These are phyloP conservation scores for Candida albicans DNA, from an alignment of 1,139 yeast genomes.

Conservation along the genomic window DNA sequence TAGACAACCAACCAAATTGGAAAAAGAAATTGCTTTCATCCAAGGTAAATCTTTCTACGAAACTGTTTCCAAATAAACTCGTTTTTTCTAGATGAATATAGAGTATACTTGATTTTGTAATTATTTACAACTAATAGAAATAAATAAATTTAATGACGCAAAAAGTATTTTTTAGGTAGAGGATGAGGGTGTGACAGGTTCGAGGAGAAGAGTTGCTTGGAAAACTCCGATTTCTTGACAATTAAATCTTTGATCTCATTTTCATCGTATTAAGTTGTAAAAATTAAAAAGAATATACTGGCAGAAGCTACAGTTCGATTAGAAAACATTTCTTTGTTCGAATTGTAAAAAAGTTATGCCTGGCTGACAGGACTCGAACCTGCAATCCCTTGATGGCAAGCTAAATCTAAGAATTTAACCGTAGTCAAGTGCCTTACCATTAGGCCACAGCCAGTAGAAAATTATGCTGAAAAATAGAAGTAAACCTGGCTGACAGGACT, in stretches of 20 bases:
- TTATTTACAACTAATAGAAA: not conserved
- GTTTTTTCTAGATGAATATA: not conserved
- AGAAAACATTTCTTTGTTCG: not conserved
- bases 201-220: no score
- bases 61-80: not conserved
- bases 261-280: no score
- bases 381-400: conserved; percentile 14
- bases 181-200: no score
- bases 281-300: not conserved
- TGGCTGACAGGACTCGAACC: conserved; percentile 17
- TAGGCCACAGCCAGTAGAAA: conserved; percentile 13
- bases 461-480: not conserved
- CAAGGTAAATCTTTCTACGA: conserved; percentile 57
- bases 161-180: not conserved
- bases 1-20: conserved; percentile 67
- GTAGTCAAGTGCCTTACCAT: conserved; percentile 17
- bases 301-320: not conserved
- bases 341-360: conserved; percentile 6
- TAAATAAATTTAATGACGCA: not conserved
- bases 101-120: no score
- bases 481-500: conserved; percentile 15
- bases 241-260: no score
- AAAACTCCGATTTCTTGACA: no score
- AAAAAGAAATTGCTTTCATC: conserved; percentile 57
- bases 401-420: conserved; percentile 2